Evolutionary conservation across 2,329 filamentous ascomycete species (phyloP), one percentile per base, ranked within the genome.

Genomic region (Akanthomyces muscarius): DNA sequence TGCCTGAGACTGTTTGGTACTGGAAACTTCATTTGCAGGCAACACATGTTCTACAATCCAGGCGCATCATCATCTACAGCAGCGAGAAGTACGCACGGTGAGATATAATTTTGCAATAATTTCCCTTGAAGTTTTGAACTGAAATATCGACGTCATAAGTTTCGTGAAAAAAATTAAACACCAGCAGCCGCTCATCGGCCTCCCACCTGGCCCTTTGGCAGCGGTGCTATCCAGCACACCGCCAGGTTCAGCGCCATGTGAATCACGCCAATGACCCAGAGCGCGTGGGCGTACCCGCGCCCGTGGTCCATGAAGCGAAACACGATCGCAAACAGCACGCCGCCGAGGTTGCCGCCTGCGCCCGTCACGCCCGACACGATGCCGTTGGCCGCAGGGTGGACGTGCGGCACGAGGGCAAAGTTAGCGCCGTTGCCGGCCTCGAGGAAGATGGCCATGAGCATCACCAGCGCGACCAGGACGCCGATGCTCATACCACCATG

Each of bases 381-480:
- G 16, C 91, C 92, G 74, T 96, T 97, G 65, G 91, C 90, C 65
- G 83, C 83, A 1, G 91, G 91, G 74, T 93, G 89, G 1, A 96
- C 89, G 72, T 97, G 93, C 4, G 92, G 92, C 28, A 97, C 89
- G 6, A 97, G 82, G 0, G 91, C 86, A 75, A 95, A 97, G 77
- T 91, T 95, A 47, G 91, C 87, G 0, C 93, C 93, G 72, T 97
- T 97, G 48, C 87, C 88, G 2, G 89, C 91, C 73, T 96, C 91
- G 50, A 92, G 77, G 78, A 96, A 96, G 72, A 96, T 82, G 1
- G 90, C 91, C 77, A 92, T 83, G 11, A 91, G 83, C 1, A 88
- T 87, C 10, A 96, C 78, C 6, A 97, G 85, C 1, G 90, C 91
- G 62, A 95, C 87, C 81, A 96, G 88, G 3, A 84, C 86, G 7